These are phyloP conservation scores for Coniferiporia weirii DNA, from an alignment of 1,284 basidiomycete species.

Conservation along the genomic window DNA sequence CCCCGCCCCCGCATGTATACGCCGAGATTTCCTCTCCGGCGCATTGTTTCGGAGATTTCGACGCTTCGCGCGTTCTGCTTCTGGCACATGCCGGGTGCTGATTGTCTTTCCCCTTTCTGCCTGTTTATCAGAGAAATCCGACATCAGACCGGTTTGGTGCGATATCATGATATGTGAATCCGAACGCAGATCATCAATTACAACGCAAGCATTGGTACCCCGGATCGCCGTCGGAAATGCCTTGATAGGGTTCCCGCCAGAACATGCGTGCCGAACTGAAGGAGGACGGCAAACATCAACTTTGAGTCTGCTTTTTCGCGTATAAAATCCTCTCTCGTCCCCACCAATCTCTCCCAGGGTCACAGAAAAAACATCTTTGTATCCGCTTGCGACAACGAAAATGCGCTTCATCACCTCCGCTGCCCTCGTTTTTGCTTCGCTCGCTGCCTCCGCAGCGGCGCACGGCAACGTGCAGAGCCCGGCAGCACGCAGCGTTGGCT, in stretches of 20 bases:
- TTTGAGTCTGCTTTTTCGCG: background rate
- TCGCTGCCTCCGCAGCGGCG: background rate
- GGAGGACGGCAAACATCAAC: no score
- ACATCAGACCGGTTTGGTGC: background rate
- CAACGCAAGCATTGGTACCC: background rate
- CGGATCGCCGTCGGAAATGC: background rate
- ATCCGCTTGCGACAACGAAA: background rate
- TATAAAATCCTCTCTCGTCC: background rate
- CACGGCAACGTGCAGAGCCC: background rate
- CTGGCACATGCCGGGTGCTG: no score
- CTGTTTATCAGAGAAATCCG: background rate
- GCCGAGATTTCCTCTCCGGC: background rate
- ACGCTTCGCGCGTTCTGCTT: no score
- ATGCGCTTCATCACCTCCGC: background rate
- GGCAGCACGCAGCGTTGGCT: background rate
- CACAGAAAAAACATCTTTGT: background rate
- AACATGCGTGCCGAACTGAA: background rate
- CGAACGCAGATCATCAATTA: no score
- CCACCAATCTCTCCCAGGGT: no score
- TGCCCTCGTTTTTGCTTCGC: background rate
- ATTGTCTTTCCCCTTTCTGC: background rate
- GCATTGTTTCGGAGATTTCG: background rate
- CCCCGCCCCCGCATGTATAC: background rate
- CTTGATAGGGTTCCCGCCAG: background rate
- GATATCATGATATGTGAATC: no score